Percentiles rank a stretch among this genome's conserved stretches.
These are phyloP conservation scores for Cyclotella choctawhatcheeana DNA, from an alignment of 108 stramenopile species.

Conservation along the genomic window DNA sequence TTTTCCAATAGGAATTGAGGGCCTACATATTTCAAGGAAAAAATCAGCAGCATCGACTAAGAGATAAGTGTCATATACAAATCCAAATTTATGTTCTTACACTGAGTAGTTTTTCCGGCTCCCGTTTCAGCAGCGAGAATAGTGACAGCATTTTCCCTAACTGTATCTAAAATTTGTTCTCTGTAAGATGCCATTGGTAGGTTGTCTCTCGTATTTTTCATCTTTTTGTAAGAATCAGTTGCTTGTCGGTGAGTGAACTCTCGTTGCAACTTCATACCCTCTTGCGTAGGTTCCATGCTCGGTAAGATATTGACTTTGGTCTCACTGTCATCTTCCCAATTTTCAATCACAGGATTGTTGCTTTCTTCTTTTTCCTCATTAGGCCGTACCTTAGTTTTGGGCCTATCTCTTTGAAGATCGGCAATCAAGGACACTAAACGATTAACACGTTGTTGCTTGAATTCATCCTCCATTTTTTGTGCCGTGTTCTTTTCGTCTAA, in stretches of 20 bases:
- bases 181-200: slow-evolving; percentile 69
- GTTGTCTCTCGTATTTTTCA: slow-evolving; percentile 43
- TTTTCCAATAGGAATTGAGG: slow-evolving; percentile 89
- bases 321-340: slow-evolving; percentile 27
- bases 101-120: slow-evolving; percentile 73
- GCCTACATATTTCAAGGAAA: neutral
- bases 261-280: slow-evolving; percentile 41
- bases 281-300: neutral
- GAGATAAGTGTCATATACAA: neutral
- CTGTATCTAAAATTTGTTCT: slow-evolving; percentile 48
- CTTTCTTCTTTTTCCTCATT: neutral
- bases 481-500: slow-evolving; percentile 36
- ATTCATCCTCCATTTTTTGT: slow-evolving; percentile 27
- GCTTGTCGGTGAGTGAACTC: slow-evolving; percentile 44
- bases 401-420: slow-evolving; percentile 2
- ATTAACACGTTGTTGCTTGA: slow-evolving; percentile 31
- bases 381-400: neutral
- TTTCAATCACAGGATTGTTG: neutral
- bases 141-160: slow-evolving; percentile 59
- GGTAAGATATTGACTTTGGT: neutral
- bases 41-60: too few species aligned
- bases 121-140: slow-evolving; percentile 77
- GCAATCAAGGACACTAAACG: slow-evolving; percentile 47
- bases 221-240: slow-evolving; percentile 43
- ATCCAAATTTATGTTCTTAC: slow-evolving; percentile 3